Evolutionary conservation across 805 yeast species (phyloP), one percentile per base, ranked within the genome.

Genomic region (Kuraishia borneana): DNA sequence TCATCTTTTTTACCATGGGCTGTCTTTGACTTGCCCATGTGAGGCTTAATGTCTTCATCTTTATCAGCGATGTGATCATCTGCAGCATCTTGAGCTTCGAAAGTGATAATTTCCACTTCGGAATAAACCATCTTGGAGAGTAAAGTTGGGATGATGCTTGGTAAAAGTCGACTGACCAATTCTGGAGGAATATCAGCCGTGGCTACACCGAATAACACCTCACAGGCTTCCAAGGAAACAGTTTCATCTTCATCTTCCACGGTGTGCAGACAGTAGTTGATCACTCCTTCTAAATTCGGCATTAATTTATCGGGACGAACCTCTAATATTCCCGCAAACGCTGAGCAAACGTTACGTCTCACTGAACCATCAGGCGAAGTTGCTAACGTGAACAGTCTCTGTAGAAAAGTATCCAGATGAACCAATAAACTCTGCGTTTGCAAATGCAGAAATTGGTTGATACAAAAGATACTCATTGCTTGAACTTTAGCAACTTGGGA

Each of bases 161-260:
- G 61, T 30, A 92, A 61, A 42, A 72, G 73, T 2, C 81, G 77
- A 37, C 58, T 56, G 37, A 85, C 64, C 3, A 73, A 51, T 17
- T 68, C 67, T n/a, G 56, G 62, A 6, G 83, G 76, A 3, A 76
- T 60, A 21, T 65, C 67, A 23, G 74, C 65, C 2, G 85, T 78
- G 0, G 88, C 73, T 36, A 89, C 64, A 2, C 83, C 75, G 30
- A 89, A 68, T 39, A 92, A 60, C 46, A 92, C 87, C 58, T 92
- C 97, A 53, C 96, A 85, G 3, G 95, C 96, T 52, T 88, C 96
- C 36, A 88, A 62, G 0, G 95, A 80, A 21, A 85, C 94, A 36
- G 69, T 77, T 43, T 82, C 88, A 41, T 78, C 77, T 18, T 38
- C 42, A 39, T 68, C 71, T 36, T 69, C 68, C 60, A 89, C 74